Evolutionary conservation across 2,329 filamentous ascomycete genomes (phyloP).

Genomic region (Diaporthe citri): DNA sequence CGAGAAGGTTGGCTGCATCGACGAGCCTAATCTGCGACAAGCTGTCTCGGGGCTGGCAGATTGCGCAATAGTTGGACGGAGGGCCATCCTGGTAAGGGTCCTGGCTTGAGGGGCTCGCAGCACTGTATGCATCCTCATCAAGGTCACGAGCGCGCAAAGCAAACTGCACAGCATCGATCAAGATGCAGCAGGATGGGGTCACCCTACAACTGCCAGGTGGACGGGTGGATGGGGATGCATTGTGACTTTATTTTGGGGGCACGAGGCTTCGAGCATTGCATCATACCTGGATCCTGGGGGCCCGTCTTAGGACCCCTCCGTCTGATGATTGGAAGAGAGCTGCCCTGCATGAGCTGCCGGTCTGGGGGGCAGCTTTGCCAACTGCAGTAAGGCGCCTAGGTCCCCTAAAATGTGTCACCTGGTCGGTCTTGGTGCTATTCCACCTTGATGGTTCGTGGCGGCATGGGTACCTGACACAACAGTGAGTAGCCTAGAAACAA

Average conservation of each 20-base stretch:
- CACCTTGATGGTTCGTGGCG: not conserved
- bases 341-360: not conserved
- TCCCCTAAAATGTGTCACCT: conserved; percentile 18
- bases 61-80: conserved; percentile 9
- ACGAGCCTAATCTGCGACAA: conserved; percentile 21
- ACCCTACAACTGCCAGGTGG: not conserved
- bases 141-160: not conserved
- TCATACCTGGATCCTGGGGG: conserved; percentile 27
- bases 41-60: not conserved
- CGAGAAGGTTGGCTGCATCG: conserved; percentile 10
- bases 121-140: not conserved
- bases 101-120: not conserved
- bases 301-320: not conserved
- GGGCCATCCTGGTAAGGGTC: not conserved
- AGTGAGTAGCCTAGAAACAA: too few species aligned
- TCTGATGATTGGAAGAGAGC: conserved; percentile 22
- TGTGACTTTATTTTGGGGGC: conserved; percentile 29
- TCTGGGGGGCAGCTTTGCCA: conserved; percentile 15
- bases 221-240: conserved; percentile 9
- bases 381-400: conserved; percentile 7
- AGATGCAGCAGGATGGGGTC: conserved; percentile 11
- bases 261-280: conserved; percentile 26
- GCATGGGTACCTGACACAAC: too few species aligned
- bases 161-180: not conserved
- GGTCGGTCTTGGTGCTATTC: not conserved